Conservation (phyloP, 495 filamentous ascomycete species). For the Penicillium dipodomyicola region DNA sequence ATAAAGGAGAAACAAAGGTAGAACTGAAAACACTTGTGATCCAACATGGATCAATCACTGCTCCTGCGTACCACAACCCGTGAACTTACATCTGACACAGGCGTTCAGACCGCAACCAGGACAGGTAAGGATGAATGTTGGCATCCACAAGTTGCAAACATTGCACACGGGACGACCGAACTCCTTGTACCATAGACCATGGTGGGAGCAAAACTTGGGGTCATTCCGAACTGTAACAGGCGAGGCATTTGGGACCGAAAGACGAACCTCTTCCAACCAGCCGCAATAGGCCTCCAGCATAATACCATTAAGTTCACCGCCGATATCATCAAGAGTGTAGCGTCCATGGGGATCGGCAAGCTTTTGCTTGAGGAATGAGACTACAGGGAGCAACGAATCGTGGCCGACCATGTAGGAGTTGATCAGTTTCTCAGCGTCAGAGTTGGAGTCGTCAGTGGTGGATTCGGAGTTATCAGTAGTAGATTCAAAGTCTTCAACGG, state of each 20-base stretch:
- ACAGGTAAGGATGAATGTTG: constrained; percentile 34
- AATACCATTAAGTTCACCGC: constrained; percentile 29
- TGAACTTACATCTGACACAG: constrained; percentile 38
- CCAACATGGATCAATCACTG: neutral
- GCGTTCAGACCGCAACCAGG: constrained; percentile 32
- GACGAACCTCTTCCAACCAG: constrained; percentile 27
- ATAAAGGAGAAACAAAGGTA: neutral
- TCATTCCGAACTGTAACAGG: neutral
- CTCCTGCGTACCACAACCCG: neutral
- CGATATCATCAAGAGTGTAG: constrained; percentile 30
- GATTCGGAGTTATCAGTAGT: neutral
- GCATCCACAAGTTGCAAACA: constrained; percentile 32
- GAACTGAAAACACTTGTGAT: neutral
- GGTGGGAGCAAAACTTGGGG: constrained; percentile 27
- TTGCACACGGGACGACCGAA: constrained; percentile 25
- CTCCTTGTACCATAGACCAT: constrained; percentile 33
- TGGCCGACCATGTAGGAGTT: neutral
- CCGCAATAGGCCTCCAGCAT: constrained; percentile 30
- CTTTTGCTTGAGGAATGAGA: constrained; percentile 29
- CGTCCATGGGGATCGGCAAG: constrained; percentile 19
- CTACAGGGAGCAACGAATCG: constrained; percentile 19
- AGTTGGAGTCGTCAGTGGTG: neutral
- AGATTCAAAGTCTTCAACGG: neutral
- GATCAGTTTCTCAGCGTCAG: neutral
- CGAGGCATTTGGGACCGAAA: constrained; percentile 11